Evolutionary conservation across 2,329 filamentous ascomycete genomes (phyloP), one percentile per base, ranked within the genome.

Genomic region (Neonectria faginata): DNA sequence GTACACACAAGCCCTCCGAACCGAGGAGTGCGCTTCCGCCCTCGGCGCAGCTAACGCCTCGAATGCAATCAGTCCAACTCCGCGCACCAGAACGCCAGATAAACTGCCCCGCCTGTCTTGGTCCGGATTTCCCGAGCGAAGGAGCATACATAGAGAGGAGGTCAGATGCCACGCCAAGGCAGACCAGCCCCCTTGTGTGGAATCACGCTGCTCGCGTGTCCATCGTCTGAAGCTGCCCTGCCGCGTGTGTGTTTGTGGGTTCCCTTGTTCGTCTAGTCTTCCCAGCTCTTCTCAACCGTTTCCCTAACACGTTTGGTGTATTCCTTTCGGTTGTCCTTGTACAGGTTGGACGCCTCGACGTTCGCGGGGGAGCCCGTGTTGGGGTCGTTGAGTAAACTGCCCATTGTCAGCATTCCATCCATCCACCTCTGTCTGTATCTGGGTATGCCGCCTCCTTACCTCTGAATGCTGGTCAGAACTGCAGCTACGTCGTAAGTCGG

Each of bases 271-370:
- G 10, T 55, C 78, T 74, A 97, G 75, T 97, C 95, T 69, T 98
- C 96, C 96, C 96, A 99, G 83, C 95, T 98, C 88, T 97, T 98
- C 85, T 99, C 96, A 16, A 99, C 96, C 0, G 95, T 97, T 83
- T 98, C 96, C 52, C 94, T 86, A 47, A 99, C 96, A 18, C 94
- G 86, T 84, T 99, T 99, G 27, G 91, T 92, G 77, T 99, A 99
- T 77, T 99, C 96, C 79, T 94, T 94, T 67, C 94, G 88, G 80
- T 98, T 98, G 77, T 99, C 96, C 79, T 98, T 98, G 86, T 98
- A 99, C 9, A 98, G 85, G 78, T 98, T 99, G 59, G 94, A 97
- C 1, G 96, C 96, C 82, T 99, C 96, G 73, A 98, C 96, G 75
- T 99, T 99, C 60, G 96, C 96, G 0, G 96, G 96, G 1, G 94